These are phyloP conservation scores for Fusarium napiforme DNA, from an alignment of 2,329 filamentous ascomycete genomes.

Conservation along the genomic window DNA sequence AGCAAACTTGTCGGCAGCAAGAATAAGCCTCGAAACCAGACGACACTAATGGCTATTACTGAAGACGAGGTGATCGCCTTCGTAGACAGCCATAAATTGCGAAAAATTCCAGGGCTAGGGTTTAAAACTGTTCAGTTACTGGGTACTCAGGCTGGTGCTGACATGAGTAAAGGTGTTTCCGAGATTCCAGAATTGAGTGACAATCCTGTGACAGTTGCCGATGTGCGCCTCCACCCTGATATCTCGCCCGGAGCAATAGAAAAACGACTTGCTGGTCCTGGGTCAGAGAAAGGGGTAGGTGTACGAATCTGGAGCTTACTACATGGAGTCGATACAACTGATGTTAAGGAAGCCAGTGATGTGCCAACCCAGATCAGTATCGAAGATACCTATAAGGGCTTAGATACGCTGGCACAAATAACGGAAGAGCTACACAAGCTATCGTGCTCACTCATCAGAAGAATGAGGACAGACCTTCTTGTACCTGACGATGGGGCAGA, in stretches of 20 bases:
- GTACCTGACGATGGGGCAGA: slow-evolving; percentile 57
- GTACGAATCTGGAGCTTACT: slow-evolving; percentile 79
- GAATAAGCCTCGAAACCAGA: slow-evolving; percentile 90
- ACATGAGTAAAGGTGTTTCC: slow-evolving; percentile 48
- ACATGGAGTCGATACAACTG: slow-evolving; percentile 80
- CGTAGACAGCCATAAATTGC: slow-evolving; percentile 79
- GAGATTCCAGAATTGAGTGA: slow-evolving; percentile 48
- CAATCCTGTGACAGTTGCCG: slow-evolving; percentile 68
- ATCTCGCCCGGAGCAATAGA: slow-evolving; percentile 75
- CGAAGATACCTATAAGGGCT: slow-evolving; percentile 85
- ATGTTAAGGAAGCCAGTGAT: slow-evolving; percentile 76
- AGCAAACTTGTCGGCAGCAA: slow-evolving; percentile 85
- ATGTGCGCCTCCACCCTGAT: slow-evolving; percentile 70
- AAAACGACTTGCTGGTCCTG: slow-evolving; percentile 74
- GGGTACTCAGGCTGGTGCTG: slow-evolving; percentile 64
- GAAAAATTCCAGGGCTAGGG: slow-evolving; percentile 87
- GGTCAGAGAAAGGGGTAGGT: slow-evolving; percentile 77
- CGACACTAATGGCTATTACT: slow-evolving; percentile 78
- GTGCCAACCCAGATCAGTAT: slow-evolving; percentile 92
- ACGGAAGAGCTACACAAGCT: slow-evolving; percentile 75
- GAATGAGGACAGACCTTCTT: slow-evolving; percentile 82
- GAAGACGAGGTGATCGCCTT: slow-evolving; percentile 70
- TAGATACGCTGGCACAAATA: slow-evolving; percentile 73
- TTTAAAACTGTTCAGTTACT: slow-evolving; percentile 67
- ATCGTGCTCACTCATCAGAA: slow-evolving; percentile 74